phyloP scores from a whole-genome alignment of 208 protist genomes.

The Leptomonas seymouri region DNA sequence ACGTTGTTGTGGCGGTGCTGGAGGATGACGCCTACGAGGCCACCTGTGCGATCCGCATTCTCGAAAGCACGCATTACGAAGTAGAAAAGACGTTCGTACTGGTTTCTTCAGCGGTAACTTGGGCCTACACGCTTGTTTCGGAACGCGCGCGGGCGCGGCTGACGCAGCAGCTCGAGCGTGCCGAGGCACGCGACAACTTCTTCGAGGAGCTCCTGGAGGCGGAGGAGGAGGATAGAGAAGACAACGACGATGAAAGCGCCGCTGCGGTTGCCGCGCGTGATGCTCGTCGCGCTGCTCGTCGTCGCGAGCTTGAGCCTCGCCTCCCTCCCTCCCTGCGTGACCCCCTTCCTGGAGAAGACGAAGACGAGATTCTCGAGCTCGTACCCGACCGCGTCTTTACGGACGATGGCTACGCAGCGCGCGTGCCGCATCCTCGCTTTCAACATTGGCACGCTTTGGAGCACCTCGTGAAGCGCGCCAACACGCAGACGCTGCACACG shows the following conservation, averaged over 20 bases:
- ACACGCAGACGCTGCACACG: conserved; percentile 90
- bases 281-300: conserved; percentile 14
- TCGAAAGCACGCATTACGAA: conserved; percentile 83
- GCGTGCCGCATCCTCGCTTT: conserved; percentile 88
- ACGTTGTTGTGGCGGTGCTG: conserved; percentile 87
- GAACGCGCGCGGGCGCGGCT: conserved; percentile 48
- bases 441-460: conserved; percentile 87
- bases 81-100: conserved; percentile 94
- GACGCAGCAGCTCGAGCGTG: conserved; percentile 43
- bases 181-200: conserved; percentile 43
- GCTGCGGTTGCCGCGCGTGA: conserved; percentile 20
- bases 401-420: conserved; percentile 87
- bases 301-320: conserved; percentile 19
- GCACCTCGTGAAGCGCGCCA: conserved; percentile 85
- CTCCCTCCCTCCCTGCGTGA: conserved; percentile 32
- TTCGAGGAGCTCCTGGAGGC: conserved; percentile 49
- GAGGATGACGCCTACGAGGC: conserved; percentile 84
- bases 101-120: conserved; percentile 85
- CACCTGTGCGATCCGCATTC: conserved; percentile 80
- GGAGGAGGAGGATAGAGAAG: conserved; percentile 18
- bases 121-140: conserved; percentile 72
- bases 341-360: conserved; percentile 35
- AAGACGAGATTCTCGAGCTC: conserved; percentile 55
- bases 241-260: conserved; percentile 31
- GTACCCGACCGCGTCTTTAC: conserved; percentile 70